Percentiles rank a stretch among this genome's conserved stretches.
phyloP scores from a whole-genome alignment of 805 yeast genomes.

The Kuraishia piskuri region DNA sequence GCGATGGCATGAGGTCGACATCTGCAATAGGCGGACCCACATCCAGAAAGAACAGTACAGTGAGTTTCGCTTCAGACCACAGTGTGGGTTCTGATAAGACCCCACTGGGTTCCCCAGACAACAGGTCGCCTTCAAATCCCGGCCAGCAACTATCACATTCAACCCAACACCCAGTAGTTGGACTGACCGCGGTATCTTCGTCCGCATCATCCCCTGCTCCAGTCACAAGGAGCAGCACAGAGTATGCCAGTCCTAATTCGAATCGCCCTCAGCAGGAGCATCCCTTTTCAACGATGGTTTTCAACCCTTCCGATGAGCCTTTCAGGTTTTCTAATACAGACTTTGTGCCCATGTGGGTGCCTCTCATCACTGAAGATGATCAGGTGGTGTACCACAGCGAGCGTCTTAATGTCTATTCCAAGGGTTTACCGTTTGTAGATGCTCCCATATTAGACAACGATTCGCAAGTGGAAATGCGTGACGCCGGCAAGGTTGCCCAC shows the following conservation, averaged over 20 bases:
- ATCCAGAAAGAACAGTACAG: conserved; percentile 38
- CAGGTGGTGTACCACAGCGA: conserved; percentile 52
- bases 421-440: conserved; percentile 36
- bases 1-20: conserved; percentile 4
- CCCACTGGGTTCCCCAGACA: neutral
- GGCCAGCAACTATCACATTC: conserved; percentile 16
- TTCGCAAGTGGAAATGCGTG: conserved; percentile 23
- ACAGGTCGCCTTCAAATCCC: neutral
- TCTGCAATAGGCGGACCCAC: conserved; percentile 12
- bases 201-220: neutral
- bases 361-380: conserved; percentile 47
- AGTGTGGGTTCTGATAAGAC: conserved; percentile 20
- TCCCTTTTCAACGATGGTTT: neutral
- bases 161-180: conserved; percentile 15
- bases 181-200: conserved; percentile 4
- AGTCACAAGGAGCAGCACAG: neutral
- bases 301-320: neutral
- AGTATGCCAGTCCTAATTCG: neutral
- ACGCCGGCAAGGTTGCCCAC: conserved; percentile 12
- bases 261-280: neutral
- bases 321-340: neutral
- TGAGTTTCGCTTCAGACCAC: conserved; percentile 33
- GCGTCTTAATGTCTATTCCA: conserved; percentile 50
- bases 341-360: conserved; percentile 48
- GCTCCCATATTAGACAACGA: conserved; percentile 24